Percentiles rank a stretch among this genome's conserved stretches.
Conservation (phyloP, 2,329 filamentous ascomycete genomes). For the Dryadomyces quercivorus region DNA sequence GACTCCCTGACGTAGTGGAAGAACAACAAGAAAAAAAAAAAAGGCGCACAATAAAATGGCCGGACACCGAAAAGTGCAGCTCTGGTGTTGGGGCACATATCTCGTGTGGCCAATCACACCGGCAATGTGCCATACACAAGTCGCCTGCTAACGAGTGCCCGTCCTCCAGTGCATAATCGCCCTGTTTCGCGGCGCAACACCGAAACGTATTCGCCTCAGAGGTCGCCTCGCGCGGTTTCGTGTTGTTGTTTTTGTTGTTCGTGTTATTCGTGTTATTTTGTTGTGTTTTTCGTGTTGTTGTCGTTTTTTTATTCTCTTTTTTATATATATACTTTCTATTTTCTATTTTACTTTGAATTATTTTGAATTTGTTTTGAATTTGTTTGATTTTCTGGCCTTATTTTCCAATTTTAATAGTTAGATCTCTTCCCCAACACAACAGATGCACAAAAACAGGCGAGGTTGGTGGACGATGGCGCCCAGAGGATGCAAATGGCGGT, state of each 20-base stretch:
- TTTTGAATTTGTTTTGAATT: too few species aligned
- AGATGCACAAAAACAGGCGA: too few species aligned
- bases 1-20: background rate
- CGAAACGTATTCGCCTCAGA: constrained; percentile 8
- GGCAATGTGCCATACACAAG: background rate
- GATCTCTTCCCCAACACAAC: too few species aligned
- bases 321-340: too few species aligned
- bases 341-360: too few species aligned
- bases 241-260: constrained; percentile 5
- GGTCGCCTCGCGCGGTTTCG: constrained; percentile 8
- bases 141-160: background rate
- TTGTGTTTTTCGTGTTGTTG: background rate
- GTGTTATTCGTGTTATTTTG: background rate
- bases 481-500: too few species aligned
- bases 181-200: background rate
- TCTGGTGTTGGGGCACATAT: background rate
- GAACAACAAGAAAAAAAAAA: background rate
- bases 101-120: background rate
- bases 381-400: too few species aligned
- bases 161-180: background rate
- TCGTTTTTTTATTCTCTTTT: too few species aligned
- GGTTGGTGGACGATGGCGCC: too few species aligned
- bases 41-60: background rate
- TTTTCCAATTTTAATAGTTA: too few species aligned
- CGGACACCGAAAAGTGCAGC: background rate